Evolutionary conservation across 2,329 filamentous ascomycete species (phyloP), one percentile per base, ranked within the genome.

Genomic region (Fusarium sp.): DNA sequence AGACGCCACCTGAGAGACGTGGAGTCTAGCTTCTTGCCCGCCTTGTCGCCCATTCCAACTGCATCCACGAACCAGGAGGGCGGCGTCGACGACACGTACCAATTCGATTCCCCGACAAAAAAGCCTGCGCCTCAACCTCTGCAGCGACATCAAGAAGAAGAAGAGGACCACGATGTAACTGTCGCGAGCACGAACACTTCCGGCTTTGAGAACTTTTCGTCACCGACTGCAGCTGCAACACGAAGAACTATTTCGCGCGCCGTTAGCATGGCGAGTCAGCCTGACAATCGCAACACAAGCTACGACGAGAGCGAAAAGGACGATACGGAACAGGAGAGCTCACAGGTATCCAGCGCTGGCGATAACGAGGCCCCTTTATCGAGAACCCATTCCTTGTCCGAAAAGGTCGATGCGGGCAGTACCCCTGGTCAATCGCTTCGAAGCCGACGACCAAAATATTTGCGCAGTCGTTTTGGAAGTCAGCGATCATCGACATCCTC

Each of bases 11-110:
- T 92, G 25, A 85, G 88, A 74, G 90, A 92, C 76, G 86, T 91
- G 70, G 90, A 92, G 77, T 92, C 90, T 38, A 92, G 90, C 81
- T 92, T 92, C 76, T 79, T 90, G 61, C 87, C 88, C 4, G 85
- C 86, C 10, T 79, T 88, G 10, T 91, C 90, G 12, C 89, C 90
- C 18, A 85, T 91, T 52, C 85, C 84, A 40, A 83, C 83, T 35
- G 82, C 85, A 57, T 81, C 84, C 15, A 81, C 83, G 38, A 83
- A 82, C 71, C 72, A 47, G 42, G 67, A 72, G 25, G 76, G 73
- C 66, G 76, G 77, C 30, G 79, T 85, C 62, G 89, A 91, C 81
- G 89, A 91, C 78, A 90, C 88, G 30, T 91, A 86, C 76, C 80
- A 90, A 53, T 91, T 91, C 75, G 89, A 91, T 75, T 82, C 81